Base-by-base conservation (phyloP, 2,329 filamentous ascomycete genomes). In the Monosporascus sp. region DNA sequence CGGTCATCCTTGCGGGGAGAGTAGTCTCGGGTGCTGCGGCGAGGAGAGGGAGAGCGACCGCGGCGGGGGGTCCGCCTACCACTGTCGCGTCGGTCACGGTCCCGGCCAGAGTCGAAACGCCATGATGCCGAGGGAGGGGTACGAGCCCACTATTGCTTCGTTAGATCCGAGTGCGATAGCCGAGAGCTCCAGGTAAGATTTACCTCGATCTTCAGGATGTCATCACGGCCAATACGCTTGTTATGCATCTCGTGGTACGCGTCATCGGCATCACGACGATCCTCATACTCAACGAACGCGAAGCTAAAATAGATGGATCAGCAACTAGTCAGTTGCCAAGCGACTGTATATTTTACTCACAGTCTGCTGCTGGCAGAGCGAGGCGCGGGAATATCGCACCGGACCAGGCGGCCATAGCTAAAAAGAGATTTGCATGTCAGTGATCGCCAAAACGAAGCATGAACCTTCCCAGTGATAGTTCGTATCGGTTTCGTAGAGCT, bases 231-330 rank as follows among this genome's bases (percentile, higher is more conserved):
- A 64, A 99, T 91, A 62, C 93, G 91, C 84, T 97, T 97, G 80
- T 97, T 97, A 71, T 99, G 94, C 94, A 99, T 99, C 78, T 99
- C 94, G 73, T 99, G 91, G 72, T 99, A 99, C 48, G 94, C 94
- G 77, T 99, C 94, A 73, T 99, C 94, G 60, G 94, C 92, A 79
- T 99, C 94, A 65, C 94, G 92, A 66, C 93, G 90, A 73, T 92
- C 95, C 78, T 99, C 94, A 74, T 99, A 99, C 76, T 99, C 94
- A 60, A 99, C 94, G 72, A 99, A 99, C 38, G 94, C 94, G 72
- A 99, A 99, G 63, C 94, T 86, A 37, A 5, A 6, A 18, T 5
- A 20, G 55, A 62, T 52, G 62, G 11, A 9, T 46, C 9, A 46
- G 24, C 26, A 26, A 46, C 8, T 3, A 6, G 14, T 15, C 8